Evolutionary conservation across 768 basidiomycete genomes (phyloP).

Genomic region (Xerocomus brunneocitrinus): DNA sequence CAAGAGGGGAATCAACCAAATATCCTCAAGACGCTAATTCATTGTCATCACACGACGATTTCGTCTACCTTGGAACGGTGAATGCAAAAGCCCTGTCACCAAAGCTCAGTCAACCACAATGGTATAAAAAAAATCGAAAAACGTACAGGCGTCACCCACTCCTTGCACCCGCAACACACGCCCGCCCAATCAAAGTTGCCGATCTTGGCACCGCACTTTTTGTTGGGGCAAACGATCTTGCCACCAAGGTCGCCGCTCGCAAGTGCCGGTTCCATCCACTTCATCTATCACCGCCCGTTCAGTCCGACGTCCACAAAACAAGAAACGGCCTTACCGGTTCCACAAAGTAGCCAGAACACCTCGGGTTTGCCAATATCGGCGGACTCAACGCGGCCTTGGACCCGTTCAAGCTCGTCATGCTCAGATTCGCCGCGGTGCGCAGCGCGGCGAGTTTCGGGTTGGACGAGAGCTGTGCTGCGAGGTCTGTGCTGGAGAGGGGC

Average conservation of each 20-base stretch:
- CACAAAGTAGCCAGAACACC: slow-evolving; percentile 95
- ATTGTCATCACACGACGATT: slow-evolving; percentile 32
- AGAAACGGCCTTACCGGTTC: slow-evolving; percentile 64
- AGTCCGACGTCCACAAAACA: background rate
- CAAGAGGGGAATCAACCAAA: background rate
- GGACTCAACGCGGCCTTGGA: slow-evolving; percentile 36
- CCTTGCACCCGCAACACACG: slow-evolving; percentile 82
- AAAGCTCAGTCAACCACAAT: background rate
- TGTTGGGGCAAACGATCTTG: slow-evolving; percentile 89
- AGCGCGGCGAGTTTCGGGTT: slow-evolving; percentile 49
- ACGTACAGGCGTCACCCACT: slow-evolving; percentile 84
- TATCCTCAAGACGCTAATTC: background rate
- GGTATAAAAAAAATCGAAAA: slow-evolving; percentile 21
- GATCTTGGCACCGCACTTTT: slow-evolving; percentile 84
- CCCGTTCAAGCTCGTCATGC: slow-evolving; percentile 27
- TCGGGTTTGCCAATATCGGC: slow-evolving; percentile 70
- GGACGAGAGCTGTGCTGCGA: slow-evolving; percentile 42
- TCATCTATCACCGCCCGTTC: slow-evolving; percentile 50
- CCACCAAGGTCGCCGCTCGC: slow-evolving; percentile 74
- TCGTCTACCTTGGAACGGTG: slow-evolving; percentile 68
- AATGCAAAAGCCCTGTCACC: slow-evolving; percentile 56
- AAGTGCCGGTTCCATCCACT: slow-evolving; percentile 91
- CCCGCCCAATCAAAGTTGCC: slow-evolving; percentile 99
- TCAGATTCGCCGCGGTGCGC: slow-evolving; percentile 26
- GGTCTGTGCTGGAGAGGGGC: slow-evolving; percentile 25